Conservation (phyloP, 2,329 filamentous ascomycete species). For the Paecilomyces sp. region DNA sequence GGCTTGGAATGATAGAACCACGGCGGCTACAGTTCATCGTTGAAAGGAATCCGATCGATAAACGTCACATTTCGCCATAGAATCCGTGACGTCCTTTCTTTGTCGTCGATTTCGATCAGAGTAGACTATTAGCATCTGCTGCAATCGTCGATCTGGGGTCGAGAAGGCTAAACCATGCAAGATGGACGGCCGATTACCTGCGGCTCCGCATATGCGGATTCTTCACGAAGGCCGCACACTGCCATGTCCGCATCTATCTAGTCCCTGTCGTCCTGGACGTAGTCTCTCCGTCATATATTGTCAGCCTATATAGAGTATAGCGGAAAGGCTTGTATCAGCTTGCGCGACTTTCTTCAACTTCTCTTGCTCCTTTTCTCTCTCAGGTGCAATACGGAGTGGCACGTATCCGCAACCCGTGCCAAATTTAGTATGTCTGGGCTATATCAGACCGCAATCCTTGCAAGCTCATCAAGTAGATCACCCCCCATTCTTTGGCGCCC, state of each 20-base stretch:
- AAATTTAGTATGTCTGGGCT: background rate
- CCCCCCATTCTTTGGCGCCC: background rate
- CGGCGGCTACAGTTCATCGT: background rate
- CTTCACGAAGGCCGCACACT: background rate
- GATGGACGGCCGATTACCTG: background rate
- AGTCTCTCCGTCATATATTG: too few relatives aligned
- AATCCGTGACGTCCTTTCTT: background rate
- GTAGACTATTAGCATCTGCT: background rate
- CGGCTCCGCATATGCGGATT: background rate
- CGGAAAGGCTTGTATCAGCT: too few relatives aligned
- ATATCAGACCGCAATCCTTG: background rate
- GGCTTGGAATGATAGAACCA: background rate
- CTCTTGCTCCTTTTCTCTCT: background rate
- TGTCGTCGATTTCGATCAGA: background rate
- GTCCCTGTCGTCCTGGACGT: too few relatives aligned
- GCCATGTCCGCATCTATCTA: too few relatives aligned
- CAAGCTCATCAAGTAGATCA: background rate
- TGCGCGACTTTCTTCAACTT: too few relatives aligned
- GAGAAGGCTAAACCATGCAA: background rate
- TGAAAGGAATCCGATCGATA: background rate
- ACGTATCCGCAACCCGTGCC: background rate
- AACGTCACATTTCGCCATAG: background rate
- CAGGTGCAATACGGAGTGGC: background rate
- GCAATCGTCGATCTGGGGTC: background rate
- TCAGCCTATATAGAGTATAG: too few relatives aligned